These are phyloP conservation scores for Fagus sylvatica DNA, from an alignment of 306 rosid genomes.

Conservation along the genomic window DNA sequence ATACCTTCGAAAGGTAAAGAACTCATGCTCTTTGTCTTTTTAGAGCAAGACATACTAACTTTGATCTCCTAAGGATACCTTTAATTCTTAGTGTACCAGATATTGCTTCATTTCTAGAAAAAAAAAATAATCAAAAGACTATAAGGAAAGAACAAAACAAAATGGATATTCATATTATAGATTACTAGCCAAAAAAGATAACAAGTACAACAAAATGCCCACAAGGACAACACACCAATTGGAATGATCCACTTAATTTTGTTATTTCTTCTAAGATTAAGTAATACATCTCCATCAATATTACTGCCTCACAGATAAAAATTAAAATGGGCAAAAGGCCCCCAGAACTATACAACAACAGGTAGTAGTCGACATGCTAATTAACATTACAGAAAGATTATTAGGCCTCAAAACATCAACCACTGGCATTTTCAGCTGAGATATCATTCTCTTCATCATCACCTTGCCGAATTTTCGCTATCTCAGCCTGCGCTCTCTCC, in stretches of 20 bases:
- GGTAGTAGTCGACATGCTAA: conserved; percentile 33
- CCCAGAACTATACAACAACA: conserved; percentile 40
- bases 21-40: neutral
- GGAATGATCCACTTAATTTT: conserved; percentile 19
- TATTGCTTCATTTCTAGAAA: neutral
- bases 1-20: neutral
- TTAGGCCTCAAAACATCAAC: conserved; percentile 32
- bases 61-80: neutral
- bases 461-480: conserved; percentile 52
- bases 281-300: conserved; percentile 37
- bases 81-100: neutral
- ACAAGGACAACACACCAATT: neutral
- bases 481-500: conserved; percentile 72
- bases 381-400: conserved; percentile 31
- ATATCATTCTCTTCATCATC: conserved; percentile 58
- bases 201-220: neutral
- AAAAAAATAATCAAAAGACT: neutral
- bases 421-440: conserved; percentile 53
- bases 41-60: neutral
- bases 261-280: conserved; percentile 14
- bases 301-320: conserved; percentile 38
- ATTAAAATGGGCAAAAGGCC: conserved; percentile 29
- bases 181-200: neutral
- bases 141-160: neutral
- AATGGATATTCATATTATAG: neutral